Evolutionary conservation across 2,329 filamentous ascomycete species (phyloP).

Genomic region (Delphinella strobiligena): DNA sequence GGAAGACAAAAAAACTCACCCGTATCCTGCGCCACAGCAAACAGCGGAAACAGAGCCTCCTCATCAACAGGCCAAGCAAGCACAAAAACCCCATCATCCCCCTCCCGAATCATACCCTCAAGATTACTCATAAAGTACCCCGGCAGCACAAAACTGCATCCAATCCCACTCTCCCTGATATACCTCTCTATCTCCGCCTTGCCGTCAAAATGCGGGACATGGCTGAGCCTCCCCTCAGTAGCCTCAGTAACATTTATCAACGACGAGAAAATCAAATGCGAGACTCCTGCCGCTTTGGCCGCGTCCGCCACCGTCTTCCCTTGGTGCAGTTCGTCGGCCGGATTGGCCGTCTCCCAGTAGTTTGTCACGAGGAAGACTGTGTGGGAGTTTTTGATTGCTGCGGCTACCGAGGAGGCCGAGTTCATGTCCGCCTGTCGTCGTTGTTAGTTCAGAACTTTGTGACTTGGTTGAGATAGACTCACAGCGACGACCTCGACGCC

Average conservation of each 20-base stretch:
- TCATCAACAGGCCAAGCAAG: conserved; percentile 16
- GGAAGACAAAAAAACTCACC: conserved; percentile 13
- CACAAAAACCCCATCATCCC: conserved; percentile 12
- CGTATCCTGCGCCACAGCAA: conserved; percentile 15
- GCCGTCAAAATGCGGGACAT: conserved; percentile 26
- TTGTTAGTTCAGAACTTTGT: not conserved
- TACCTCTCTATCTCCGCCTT: conserved; percentile 25
- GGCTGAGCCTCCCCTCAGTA: conserved; percentile 19
- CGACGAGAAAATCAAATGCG: conserved; percentile 28
- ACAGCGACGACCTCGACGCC: conserved; percentile 38
- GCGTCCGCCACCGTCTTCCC: conserved; percentile 24
- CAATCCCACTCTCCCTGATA: conserved; percentile 16
- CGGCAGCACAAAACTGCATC: conserved; percentile 16
- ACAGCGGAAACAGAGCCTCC: conserved; percentile 16
- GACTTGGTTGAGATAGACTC: not conserved
- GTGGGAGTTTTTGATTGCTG: conserved; percentile 33
- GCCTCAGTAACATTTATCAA: conserved; percentile 17
- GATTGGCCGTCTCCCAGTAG: conserved; percentile 31
- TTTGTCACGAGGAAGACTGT: conserved; percentile 44
- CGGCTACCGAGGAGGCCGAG: conserved; percentile 31
- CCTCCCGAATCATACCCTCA: not conserved
- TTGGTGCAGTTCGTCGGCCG: conserved; percentile 20
- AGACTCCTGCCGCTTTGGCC: conserved; percentile 17
- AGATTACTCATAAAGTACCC: conserved; percentile 14
- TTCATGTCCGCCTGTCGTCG: conserved; percentile 35